A percentile compares a stretch with the other conserved stretches of the same genome.
Evolutionary conservation across 2,329 filamentous ascomycete genomes (phyloP).

Genomic region (Trichoderma guizhouense): DNA sequence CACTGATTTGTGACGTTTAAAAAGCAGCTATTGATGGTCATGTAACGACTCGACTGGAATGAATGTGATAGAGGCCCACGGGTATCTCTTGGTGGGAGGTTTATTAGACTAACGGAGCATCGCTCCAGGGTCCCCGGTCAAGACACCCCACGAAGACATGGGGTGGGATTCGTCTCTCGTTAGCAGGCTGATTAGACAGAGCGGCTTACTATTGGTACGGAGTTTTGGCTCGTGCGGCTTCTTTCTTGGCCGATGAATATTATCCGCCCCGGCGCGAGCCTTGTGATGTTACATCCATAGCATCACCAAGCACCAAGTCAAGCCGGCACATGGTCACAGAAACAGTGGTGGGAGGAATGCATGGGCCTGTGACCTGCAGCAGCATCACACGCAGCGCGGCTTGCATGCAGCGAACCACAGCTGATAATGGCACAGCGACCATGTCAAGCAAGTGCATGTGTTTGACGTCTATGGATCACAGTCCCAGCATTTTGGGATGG

Average conservation of each 20-base stretch:
- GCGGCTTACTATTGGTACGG: not conserved
- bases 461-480: not conserved
- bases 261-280: not conserved
- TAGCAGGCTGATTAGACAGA: not conserved
- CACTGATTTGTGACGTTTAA: not conserved
- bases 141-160: not conserved
- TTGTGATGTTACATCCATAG: constrained; percentile 12
- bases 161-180: not conserved
- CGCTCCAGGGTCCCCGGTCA: not conserved
- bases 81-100: not conserved
- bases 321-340: not conserved
- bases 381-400: not conserved
- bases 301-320: not conserved
- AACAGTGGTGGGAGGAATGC: not conserved
- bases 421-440: not conserved
- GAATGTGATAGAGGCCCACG: not conserved
- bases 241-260: not conserved
- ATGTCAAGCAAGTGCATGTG: not conserved
- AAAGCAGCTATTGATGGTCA: not conserved
- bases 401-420: not conserved
- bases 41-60: not conserved
- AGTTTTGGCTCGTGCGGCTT: not conserved
- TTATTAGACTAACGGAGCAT: not conserved
- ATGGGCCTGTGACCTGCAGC: not conserved
- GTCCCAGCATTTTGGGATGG: constrained; percentile 8